phyloP scores from a whole-genome alignment of 805 yeast species.

The Saturnispora silvae region DNA sequence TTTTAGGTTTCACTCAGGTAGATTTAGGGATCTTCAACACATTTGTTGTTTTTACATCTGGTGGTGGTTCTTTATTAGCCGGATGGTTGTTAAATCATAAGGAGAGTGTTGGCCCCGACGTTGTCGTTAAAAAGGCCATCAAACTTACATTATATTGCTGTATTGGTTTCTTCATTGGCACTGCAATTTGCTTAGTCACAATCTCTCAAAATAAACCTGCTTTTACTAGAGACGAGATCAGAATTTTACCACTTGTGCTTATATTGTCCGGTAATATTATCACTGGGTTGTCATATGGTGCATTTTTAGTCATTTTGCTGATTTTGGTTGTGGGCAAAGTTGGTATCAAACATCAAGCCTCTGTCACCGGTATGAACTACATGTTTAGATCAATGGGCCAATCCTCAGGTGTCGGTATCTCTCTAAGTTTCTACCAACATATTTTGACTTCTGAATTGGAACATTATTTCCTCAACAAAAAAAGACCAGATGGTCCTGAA shows the following conservation, averaged over 20 bases:
- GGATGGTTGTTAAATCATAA: slow-evolving; percentile 27
- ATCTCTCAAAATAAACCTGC: slow-evolving; percentile 18
- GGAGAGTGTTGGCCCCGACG: slow-evolving; percentile 10
- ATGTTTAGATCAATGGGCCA: slow-evolving; percentile 40
- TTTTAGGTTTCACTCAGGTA: slow-evolving; percentile 30
- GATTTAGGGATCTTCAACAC: slow-evolving; percentile 32
- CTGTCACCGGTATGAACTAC: slow-evolving; percentile 39
- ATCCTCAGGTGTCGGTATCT: slow-evolving; percentile 35
- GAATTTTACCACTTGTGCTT: slow-evolving; percentile 12
- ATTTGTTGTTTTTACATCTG: slow-evolving; percentile 30
- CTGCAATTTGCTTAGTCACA: slow-evolving; percentile 13
- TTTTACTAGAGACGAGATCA: slow-evolving; percentile 11
- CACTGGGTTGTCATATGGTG: slow-evolving; percentile 32
- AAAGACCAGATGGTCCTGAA: slow-evolving; percentile 18
- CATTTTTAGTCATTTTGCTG: slow-evolving; percentile 29
- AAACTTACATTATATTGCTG: slow-evolving; percentile 19
- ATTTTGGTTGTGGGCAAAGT: slow-evolving; percentile 35
- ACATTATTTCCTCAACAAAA: slow-evolving; percentile 20
- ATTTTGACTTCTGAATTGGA: slow-evolving; percentile 24
- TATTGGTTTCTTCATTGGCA: slow-evolving; percentile 17
- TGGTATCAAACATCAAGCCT: slow-evolving; percentile 35
- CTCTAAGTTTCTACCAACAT: slow-evolving; percentile 29
- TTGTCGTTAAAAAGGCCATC: slow-evolving; percentile 17
- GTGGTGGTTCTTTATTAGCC: slow-evolving; percentile 30
- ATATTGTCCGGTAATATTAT: slow-evolving; percentile 22